These are phyloP conservation scores for Barnettozyma sp. DNA, from an alignment of 805 yeast species.

Conservation along the genomic window DNA sequence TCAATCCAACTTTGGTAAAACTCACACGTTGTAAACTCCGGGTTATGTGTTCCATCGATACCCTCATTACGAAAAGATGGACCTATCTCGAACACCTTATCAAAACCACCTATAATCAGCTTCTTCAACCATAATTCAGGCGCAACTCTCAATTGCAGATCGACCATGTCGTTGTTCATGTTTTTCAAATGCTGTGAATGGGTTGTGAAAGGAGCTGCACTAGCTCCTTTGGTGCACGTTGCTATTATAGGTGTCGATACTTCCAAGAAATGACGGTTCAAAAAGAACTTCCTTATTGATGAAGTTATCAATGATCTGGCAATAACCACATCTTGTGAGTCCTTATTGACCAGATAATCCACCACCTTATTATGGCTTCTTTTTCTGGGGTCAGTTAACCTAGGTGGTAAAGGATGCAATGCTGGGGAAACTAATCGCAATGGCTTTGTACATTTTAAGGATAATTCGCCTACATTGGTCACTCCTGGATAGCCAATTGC, in stretches of 20 bases:
- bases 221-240: constrained; percentile 76
- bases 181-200: constrained; percentile 28
- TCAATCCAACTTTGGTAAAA: constrained; percentile 71
- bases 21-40: constrained; percentile 89
- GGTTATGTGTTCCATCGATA: constrained; percentile 86
- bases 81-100: constrained; percentile 83
- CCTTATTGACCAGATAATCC: constrained; percentile 58
- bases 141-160: constrained; percentile 72
- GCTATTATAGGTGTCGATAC: constrained; percentile 86
- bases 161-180: constrained; percentile 19
- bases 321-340: constrained; percentile 38
- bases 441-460: constrained; percentile 51
- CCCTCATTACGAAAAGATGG: constrained; percentile 87
- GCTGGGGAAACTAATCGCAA: constrained; percentile 59
- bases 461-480: constrained; percentile 73
- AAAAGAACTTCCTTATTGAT: constrained; percentile 51
- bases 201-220: constrained; percentile 82
- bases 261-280: constrained; percentile 54
- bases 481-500: constrained; percentile 66
- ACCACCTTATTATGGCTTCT: constrained; percentile 64
- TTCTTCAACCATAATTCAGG: constrained; percentile 94
- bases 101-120: constrained; percentile 77
- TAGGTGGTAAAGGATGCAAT: constrained; percentile 62
- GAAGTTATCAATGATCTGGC: constrained; percentile 51
- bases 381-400: constrained; percentile 45